Percentiles rank a stretch among this genome's conserved stretches.
Evolutionary conservation across 148 eudicot genomes (phyloP).

Genomic region (Rheum nobile): DNA sequence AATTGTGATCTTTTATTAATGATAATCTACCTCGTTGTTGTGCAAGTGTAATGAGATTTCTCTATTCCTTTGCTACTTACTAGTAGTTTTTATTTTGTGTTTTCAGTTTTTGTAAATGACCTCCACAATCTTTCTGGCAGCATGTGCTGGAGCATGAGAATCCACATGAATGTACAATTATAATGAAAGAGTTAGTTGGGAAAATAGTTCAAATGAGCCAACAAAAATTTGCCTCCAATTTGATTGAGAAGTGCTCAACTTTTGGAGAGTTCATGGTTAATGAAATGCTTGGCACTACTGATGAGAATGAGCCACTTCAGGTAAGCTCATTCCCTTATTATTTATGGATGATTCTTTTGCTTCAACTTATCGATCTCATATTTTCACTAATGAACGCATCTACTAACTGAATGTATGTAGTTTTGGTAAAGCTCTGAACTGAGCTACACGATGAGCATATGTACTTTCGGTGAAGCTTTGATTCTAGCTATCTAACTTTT

Average conservation of each 20-base stretch:
- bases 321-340: conserved; percentile 4
- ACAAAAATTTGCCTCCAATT: conserved; percentile 41
- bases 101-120: not conserved
- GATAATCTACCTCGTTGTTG: not conserved
- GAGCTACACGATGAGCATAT: too few species aligned
- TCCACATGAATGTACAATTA: conserved; percentile 24
- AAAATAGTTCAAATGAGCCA: conserved; percentile 41
- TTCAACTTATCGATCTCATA: not conserved
- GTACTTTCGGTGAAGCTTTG: too few species aligned
- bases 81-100: not conserved
- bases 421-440: too few species aligned
- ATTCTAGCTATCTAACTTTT: too few species aligned
- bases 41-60: too few species aligned
- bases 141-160: conserved; percentile 36
- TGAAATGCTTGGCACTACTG: conserved; percentile 36
- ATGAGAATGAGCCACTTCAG: conserved; percentile 42
- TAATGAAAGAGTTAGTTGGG: conserved; percentile 26
- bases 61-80: not conserved
- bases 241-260: conserved; percentile 33
- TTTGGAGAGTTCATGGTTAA: conserved; percentile 27
- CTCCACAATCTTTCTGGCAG: too few species aligned
- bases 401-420: not conserved
- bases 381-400: not conserved
- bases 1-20: not conserved
- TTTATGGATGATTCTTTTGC: not conserved